Evolutionary conservation across 352 stramenopile genomes (phyloP), one percentile per base, ranked within the genome.

Genomic region (Phytophthora foliorum): DNA sequence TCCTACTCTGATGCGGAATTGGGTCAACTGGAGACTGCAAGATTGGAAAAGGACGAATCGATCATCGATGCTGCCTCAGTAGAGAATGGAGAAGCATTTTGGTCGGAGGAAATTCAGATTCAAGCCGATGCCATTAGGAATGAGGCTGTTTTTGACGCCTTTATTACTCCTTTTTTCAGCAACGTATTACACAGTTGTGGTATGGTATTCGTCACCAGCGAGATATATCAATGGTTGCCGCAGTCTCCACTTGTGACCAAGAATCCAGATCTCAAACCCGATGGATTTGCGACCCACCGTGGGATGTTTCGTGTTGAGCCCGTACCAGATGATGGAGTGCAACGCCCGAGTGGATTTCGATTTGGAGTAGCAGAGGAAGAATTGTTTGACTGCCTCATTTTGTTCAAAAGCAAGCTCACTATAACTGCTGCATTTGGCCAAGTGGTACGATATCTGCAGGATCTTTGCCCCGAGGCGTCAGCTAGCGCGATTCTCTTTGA

Each of bases 351-450:
- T 60, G 66, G 48, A 73, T 75, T 65, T 29, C 25, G 25, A 29
- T 29, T 38, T 38, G 32, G 9, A 38, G 14, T 16, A 14, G 9
- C 9, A 32, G 60, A 69, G 24, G 57, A 72, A 63, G 59, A 71
- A 64, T 66, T 75, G 66, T 72, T 75, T 41, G 71, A 78, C 39
- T 78, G 71, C 56, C 50, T 78, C 54, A 63, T 78, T 69, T 58
- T 72, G n/a, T 78, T 72, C 46, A 45, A 75, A 27, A 57, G 65
- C 65, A 65, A 74, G 64, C 60, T 78, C 61, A 68, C 42, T 59
- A 75, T 72, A 67, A 65, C 59, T 50, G 64, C 64, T 72, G 64
- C 53, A 31, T 67, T 74, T 78, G 70, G 65, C 21, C 70, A 68
- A 69, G 60, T 78, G 44, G 49, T 67, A 45, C 69, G 63, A 62